These are phyloP conservation scores for Boletus barrowsii DNA, from an alignment of 768 basidiomycete species.

Conservation along the genomic window DNA sequence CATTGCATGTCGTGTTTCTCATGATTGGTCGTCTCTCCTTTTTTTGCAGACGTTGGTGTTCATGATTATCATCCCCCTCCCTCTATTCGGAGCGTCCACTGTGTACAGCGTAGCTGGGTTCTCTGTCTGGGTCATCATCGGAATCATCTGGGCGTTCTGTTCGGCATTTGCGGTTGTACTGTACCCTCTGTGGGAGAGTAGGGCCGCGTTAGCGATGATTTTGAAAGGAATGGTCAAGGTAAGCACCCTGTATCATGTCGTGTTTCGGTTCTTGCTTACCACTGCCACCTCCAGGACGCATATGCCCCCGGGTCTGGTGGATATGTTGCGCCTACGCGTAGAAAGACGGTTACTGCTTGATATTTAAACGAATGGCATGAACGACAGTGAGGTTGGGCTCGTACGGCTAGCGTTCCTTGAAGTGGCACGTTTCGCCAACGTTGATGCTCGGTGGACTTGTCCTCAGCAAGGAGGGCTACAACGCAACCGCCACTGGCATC, in stretches of 20 bases:
- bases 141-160: slow-evolving; percentile 81
- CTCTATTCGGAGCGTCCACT: slow-evolving; percentile 80
- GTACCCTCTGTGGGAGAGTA: slow-evolving; percentile 85
- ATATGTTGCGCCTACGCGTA: slow-evolving; percentile 21
- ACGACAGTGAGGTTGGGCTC: not conserved
- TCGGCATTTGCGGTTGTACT: slow-evolving; percentile 75
- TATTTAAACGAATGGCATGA: not conserved
- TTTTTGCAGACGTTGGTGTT: slow-evolving; percentile 51
- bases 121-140: slow-evolving; percentile 77
- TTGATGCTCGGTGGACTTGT: too few relatives aligned
- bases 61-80: slow-evolving; percentile 76
- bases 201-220: slow-evolving; percentile 61
- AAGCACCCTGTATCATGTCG: not conserved
- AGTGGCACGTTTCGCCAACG: too few relatives aligned
- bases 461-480: too few relatives aligned
- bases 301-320: slow-evolving; percentile 42
- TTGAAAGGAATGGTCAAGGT: slow-evolving; percentile 63
- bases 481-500: too few relatives aligned
- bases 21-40: not conserved
- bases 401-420: not conserved
- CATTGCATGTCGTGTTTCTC: not conserved
- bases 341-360: not conserved
- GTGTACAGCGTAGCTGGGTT: slow-evolving; percentile 64
- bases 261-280: not conserved
- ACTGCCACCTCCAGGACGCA: slow-evolving; percentile 34